Evolutionary conservation across 1,284 basidiomycete genomes (phyloP), one percentile per base, ranked within the genome.

Genomic region (Hymenochaete sp.): DNA sequence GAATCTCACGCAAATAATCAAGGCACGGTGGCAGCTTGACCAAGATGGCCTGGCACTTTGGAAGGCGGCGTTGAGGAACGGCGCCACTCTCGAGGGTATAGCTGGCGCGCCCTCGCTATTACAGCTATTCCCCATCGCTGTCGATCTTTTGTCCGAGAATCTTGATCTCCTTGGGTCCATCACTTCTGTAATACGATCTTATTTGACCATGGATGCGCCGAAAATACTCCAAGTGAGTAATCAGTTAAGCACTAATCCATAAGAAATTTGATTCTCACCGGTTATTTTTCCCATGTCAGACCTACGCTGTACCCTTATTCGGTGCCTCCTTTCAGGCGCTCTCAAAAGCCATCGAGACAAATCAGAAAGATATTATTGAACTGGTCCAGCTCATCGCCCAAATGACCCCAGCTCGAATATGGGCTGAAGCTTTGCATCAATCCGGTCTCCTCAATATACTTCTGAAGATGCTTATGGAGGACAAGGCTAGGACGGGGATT

Each of bases 21-120:
- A 10, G 32, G 9, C 74, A 18, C 75, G 77, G 46, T 67, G 75
- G 21, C 75, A 83, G 54, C 72, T 95, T 39, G 91, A 95, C 51
- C 77, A 80, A 47, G 89, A 93, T 60, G 85, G 76, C 0, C 60
- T 92, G 22, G 67, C 67, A 22, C 70, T 95, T 28, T 93, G 90
- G 91, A 69, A 76, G 42, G 68, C 77, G 14, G 75, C 83, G 2
- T 64, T 93, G 21, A 73, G 79, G 43, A 87, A 91, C 56, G 73
- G 83, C 0, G 62, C 68, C 1, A 71, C 74, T 1, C 62, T 88
- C 2, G 64, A 72, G 41, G 67, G 62, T 49, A 55, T 64, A 19
- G 62, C 69, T 46, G 72, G 72, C 6, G 63, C 61, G 8, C 70
- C 73, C 9, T 75, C 72, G 21, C 70, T 93, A 10, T 64, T 82